A percentile compares a stretch with the other conserved stretches of the same genome.
Evolutionary conservation across 805 yeast species (phyloP).

Genomic region (Sugiyamaella americana): DNA sequence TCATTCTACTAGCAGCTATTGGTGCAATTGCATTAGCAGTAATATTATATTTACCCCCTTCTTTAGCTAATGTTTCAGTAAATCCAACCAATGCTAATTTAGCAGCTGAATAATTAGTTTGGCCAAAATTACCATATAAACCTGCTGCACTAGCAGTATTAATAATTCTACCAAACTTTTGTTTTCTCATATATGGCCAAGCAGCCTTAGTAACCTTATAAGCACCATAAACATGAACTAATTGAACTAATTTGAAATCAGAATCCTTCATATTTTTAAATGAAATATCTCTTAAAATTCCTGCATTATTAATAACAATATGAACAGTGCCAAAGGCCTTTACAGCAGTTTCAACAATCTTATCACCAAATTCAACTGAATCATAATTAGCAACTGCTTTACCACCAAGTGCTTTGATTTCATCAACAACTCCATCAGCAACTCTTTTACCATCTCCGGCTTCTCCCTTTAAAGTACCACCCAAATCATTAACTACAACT

Average conservation of each 20-base stretch:
- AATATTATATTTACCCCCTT: constrained; percentile 82
- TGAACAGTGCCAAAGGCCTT: constrained; percentile 85
- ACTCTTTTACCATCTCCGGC: constrained; percentile 44
- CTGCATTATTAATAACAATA: constrained; percentile 88
- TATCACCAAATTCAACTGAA: constrained; percentile 79
- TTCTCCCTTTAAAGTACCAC: constrained; percentile 73
- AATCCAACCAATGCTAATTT: constrained; percentile 85
- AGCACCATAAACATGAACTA: constrained; percentile 88
- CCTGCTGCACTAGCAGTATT: constrained; percentile 99
- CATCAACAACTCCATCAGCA: constrained; percentile 86
- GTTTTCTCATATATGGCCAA: constrained; percentile 83
- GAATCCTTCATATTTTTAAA: constrained; percentile 79
- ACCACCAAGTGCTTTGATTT: constrained; percentile 72
- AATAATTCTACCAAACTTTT: constrained; percentile 79
- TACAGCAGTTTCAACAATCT: constrained; percentile 79
- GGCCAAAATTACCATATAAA: constrained; percentile 93
- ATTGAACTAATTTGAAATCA: constrained; percentile 72
- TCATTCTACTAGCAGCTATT: constrained; percentile 93
- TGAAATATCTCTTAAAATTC: constrained; percentile 81
- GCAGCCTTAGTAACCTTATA: constrained; percentile 81
- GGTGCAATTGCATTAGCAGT: constrained; percentile 86
- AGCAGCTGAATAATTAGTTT: constrained; percentile 91
- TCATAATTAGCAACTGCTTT: constrained; percentile 90
- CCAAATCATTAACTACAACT: constrained; percentile 92
- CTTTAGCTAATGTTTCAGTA: constrained; percentile 91